Base-by-base conservation (phyloP, 192 early-diverging fungal species). In the Tieghemiomyces parasiticus region DNA sequence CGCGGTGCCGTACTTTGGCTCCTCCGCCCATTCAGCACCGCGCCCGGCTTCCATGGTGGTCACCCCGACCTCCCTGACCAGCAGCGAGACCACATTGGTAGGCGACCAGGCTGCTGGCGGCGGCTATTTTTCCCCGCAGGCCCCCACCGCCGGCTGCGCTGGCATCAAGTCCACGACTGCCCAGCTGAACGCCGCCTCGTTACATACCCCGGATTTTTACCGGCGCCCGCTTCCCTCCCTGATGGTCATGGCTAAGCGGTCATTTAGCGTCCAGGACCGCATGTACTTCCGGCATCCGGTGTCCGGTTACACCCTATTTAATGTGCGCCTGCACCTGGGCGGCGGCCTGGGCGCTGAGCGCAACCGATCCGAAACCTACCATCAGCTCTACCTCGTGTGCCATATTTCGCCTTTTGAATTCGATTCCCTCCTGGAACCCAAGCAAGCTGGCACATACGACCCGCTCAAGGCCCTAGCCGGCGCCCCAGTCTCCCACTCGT, bases 301-400 rank as follows among this genome's bases (percentile, higher is more conserved):
- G 19, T 67, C 62, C 10, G 65, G 64, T 26, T 68, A 65, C 22
- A 71, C 74, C 46, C 51, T 74, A 13, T 82, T 72, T 55, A 67
- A 69, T 32, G 60, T 80, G 2, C 53, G 65, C 14, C 69, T 75
- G 59, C 75, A 77, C 65, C 53, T 82, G n/a, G 80, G 80, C 30
- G 80, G 80, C 56, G 80, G 78, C 19, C 54, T 82, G 19, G 78
- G 78, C 38, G 77, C 74, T 1, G 71, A 82, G 26, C n/a, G 48
- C 22, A 50, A 50, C 22, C 20, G 26, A 28, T 50, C 48, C 9
- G 48, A 50, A 12, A 50, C 48, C 10, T 50, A 50, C 48, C 48
- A 8, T 28, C 48, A n/a, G 10, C 48, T 50, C 6, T 50, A 50
- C 48, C 20, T 50, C 4, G n/a, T 22, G 10, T 50, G 48, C n/a